Evolutionary conservation across 192 early-diverging fungal genomes (phyloP).

Genomic region (Entomortierella chlamydospora): DNA sequence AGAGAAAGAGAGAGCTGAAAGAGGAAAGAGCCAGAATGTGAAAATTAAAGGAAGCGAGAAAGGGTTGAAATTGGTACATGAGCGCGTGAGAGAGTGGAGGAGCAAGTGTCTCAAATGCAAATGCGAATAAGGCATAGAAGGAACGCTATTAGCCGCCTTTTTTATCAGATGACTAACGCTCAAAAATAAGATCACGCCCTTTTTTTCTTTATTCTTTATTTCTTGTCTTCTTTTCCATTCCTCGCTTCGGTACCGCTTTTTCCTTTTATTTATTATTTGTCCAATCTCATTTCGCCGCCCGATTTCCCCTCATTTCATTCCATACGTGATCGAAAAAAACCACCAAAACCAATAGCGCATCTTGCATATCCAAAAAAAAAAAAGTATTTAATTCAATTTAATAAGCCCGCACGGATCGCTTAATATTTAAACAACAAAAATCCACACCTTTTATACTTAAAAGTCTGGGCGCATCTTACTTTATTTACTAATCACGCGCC

Average conservation of each 20-base stretch:
- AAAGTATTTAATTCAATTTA: not conserved
- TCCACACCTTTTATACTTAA: too few species aligned
- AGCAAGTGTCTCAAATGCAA: too few species aligned
- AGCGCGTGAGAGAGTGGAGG: not conserved
- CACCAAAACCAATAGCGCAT: constrained; percentile 1
- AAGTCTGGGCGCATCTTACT: not conserved
- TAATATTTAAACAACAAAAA: too few species aligned
- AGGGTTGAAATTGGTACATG: not conserved
- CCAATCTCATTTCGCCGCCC: too few species aligned
- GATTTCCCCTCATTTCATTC: too few species aligned
- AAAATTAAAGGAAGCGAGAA: not conserved
- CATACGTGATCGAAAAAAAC: not conserved
- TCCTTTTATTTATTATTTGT: not conserved
- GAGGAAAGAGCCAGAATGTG: not conserved
- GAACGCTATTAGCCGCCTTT: not conserved
- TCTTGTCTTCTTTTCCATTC: constrained; percentile 6
- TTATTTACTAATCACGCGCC: constrained; percentile 19
- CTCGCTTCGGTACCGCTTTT: not conserved
- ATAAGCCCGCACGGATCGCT: constrained; percentile 19
- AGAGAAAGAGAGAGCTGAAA: not conserved
- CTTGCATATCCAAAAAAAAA: constrained; percentile 1
- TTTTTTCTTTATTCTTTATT: constrained; percentile 4
- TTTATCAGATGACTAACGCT: not conserved
- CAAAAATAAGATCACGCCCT: not conserved
- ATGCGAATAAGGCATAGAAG: not conserved